Evolutionary conservation across 345 rosid species (phyloP), one percentile per base, ranked within the genome.

Genomic region (Gossypium raimondii): DNA sequence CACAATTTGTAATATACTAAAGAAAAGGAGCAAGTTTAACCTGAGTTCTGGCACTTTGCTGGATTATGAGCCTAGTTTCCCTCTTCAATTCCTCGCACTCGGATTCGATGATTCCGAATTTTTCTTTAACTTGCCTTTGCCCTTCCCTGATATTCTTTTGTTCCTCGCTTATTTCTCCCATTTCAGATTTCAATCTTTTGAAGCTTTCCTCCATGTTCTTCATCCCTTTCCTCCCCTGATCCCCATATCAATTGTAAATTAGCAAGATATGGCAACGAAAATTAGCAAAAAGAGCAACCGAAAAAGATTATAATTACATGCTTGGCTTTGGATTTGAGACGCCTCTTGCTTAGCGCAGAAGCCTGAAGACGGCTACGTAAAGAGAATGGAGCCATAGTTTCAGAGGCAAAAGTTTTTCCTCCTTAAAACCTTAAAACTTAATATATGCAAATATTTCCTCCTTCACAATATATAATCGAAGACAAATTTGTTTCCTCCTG

Each of bases 31-130:
- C 41, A 34, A 34, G 7, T 34, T 48, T 47, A 12, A 66, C n/a
- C 12, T 66, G 47, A 24, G 47, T 66, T n/a, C 53, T 66, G 5
- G 51, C 70, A 11, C 70, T 66, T 6, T 66, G 70, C 29, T 66
- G 70, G 29, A 66, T 44, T 2, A 66, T 44, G 29, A 44, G 16
- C 11, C n/a, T 44, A 18, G 70, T 66, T 44, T 66, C 53, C 11
- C 29, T 44, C 52, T 66, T 66, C 18, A 66, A 24, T 2, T 44
- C 18, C 27, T 66, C 16, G 53, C 70, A 66, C 14, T 44, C 70
- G 1, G 51, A 14, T 38, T 38, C 70, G 10, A 65, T 65, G 1
- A 20, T 11, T n/a, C 44, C 25, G n/a, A 65, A 43, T 43, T 65
- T 65, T 41, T 65, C 70, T 43, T 47, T 44, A 45, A 45, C 70